Base-by-base conservation (phyloP, 73 alveolate species). In the Durusdinium trenchii region DNA sequence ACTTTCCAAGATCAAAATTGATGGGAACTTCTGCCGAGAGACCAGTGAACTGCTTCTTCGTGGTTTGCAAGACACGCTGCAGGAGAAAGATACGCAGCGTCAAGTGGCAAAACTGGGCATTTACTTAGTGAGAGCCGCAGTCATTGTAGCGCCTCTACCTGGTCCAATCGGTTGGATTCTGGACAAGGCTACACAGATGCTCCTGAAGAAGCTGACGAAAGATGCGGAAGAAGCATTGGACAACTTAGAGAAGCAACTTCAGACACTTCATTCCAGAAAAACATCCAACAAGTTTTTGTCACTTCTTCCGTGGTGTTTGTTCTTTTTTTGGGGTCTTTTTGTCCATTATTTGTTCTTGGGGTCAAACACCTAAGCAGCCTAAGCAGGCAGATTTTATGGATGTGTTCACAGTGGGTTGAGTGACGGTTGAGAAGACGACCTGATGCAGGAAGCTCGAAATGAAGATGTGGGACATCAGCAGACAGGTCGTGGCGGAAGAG, bases 381-480 rank as follows among this genome's bases (percentile, higher is more conserved):
- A 20, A 26, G 4, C 6, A 62, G 36, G 16, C 76, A 62, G 32
- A 35, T 62, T 9, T 20, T 20, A 3, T 62, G 16, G 40, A 10
- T 62, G 18, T 62, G 18, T 20, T 20, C 76, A 35, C 36, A n/a
- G n/a, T n/a, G n/a, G n/a, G n/a, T n/a, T n/a, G n/a, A n/a, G n/a
- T n/a, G n/a, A n/a, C n/a, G n/a, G n/a, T n/a, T n/a, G n/a, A n/a
- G n/a, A n/a, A n/a, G n/a, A n/a, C n/a, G n/a, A n/a, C n/a, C n/a
- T n/a, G n/a, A n/a, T n/a, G n/a, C 16, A 62, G 76, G 76, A 62
- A 20, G 76, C 76, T 62, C 40, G 76, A 62, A 62, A 35, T 5
- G 76, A 62, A 62, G 76, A 62, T 62, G 76, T 62, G 76, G 76
- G 76, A 62, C 76, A 62, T 62, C 76, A 62, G 76, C 36, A 35